Conservation (phyloP, 352 stramenopile genomes). For the Plasmopara muralis region DNA sequence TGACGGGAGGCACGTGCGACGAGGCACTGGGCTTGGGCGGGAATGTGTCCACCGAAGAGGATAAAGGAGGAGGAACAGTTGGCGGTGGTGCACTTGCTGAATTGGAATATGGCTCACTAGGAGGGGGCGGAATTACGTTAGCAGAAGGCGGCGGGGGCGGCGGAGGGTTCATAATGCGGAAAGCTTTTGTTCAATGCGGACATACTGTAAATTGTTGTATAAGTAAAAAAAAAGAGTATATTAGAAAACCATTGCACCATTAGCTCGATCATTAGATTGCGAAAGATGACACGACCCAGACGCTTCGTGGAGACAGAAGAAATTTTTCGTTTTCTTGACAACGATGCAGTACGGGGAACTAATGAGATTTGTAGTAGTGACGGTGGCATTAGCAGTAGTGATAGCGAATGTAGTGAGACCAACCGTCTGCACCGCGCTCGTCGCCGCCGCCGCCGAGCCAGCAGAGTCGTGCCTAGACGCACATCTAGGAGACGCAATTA, state of each 20-base stretch:
- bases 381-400: no score
- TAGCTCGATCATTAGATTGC: not conserved
- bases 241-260: no score
- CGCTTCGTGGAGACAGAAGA: no score
- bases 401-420: no score
- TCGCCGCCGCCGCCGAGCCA: no score
- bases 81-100: constrained; percentile 20
- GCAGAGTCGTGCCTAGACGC: no score
- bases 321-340: no score
- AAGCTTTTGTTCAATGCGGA: constrained; percentile 2
- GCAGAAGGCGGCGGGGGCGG: constrained; percentile 14
- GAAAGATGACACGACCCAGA: not conserved
- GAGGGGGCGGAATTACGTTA: not conserved
- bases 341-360: no score
- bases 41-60: constrained; percentile 7
- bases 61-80: constrained; percentile 31
- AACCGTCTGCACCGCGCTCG: no score
- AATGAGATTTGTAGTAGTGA: no score
- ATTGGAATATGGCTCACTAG: not conserved
- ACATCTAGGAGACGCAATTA: no score
- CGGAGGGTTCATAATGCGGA: constrained; percentile 15
- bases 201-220: constrained; percentile 2
- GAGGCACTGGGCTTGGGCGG: constrained; percentile 9
- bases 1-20: constrained; percentile 25
- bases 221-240: constrained; percentile 1